Evolutionary conservation across 2,329 filamentous ascomycete species (phyloP).

Genomic region (Fusarium sp.): DNA sequence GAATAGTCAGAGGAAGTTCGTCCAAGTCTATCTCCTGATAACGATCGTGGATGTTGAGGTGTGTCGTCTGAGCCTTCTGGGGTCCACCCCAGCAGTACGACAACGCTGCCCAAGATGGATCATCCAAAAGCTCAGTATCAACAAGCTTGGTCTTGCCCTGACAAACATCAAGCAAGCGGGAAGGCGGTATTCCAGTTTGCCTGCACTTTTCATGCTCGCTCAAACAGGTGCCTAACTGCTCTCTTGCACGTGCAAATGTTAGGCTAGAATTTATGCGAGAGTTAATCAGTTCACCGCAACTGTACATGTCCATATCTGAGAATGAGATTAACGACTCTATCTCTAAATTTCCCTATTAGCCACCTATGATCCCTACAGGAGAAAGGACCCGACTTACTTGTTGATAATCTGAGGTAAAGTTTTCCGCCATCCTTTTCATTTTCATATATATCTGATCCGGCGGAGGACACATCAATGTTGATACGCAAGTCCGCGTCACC

Average conservation of each 20-base stretch:
- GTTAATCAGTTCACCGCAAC: no score
- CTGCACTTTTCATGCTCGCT: not conserved
- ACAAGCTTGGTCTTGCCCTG: fast-evolving
- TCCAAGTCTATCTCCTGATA: fast-evolving
- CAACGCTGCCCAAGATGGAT: not conserved
- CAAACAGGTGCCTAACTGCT: not conserved
- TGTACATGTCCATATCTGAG: no score
- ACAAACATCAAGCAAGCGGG: fast-evolving
- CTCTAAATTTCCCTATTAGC: no score
- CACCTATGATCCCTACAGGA: no score
- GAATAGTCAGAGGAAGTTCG: not conserved
- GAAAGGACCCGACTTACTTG: no score
- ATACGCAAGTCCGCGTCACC: no score
- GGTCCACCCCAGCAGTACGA: not conserved
- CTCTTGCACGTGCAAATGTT: not conserved
- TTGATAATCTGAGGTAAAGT: no score
- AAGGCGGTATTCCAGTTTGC: not conserved
- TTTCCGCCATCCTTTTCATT: no score
- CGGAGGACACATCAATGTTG: no score
- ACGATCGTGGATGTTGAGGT: not conserved
- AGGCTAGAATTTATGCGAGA: no score
- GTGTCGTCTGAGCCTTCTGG: not conserved
- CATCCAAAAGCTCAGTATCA: fast-evolving
- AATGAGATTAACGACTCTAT: no score
- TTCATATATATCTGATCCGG: no score